Evolutionary conservation across 768 basidiomycete species (phyloP).

Genomic region (Tricholomella constricta): DNA sequence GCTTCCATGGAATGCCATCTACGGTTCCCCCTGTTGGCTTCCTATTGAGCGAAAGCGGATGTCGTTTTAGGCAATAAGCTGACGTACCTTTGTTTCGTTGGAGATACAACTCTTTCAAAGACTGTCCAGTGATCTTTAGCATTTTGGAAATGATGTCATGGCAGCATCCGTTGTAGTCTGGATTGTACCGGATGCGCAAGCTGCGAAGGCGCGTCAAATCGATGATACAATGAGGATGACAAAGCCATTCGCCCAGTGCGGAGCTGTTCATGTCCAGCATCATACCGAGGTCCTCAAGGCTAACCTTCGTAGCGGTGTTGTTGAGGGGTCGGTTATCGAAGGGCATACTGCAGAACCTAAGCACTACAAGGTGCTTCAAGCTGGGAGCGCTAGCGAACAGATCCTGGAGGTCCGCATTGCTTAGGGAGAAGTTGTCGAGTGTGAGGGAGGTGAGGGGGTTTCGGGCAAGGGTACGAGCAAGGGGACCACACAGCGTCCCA

Average conservation of each 20-base stretch:
- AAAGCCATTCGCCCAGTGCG: conserved; percentile 8
- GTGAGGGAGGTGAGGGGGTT: neutral
- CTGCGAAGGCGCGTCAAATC: conserved; percentile 1
- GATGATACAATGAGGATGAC: conserved; percentile 8
- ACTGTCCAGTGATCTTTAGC: neutral
- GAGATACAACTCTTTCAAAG: neutral
- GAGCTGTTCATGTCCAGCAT: conserved; percentile 1
- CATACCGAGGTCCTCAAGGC: neutral
- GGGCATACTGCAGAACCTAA: neutral
- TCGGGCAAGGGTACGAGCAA: neutral
- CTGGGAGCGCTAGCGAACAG: neutral
- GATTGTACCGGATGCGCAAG: conserved; percentile 3
- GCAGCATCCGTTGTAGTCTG: conserved; percentile 2
- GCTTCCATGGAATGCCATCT: conserved; percentile 1
- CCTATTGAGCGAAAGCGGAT: neutral
- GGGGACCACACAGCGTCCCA: neutral
- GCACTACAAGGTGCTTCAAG: neutral
- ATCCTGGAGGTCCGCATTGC: conserved; percentile 1
- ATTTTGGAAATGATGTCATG: neutral
- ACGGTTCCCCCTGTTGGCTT: neutral
- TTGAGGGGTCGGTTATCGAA: conserved; percentile 2
- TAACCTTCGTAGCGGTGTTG: neutral
- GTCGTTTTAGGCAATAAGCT: neutral
- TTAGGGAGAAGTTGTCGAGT: conserved; percentile 3
- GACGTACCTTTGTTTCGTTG: conserved; percentile 3